Base-by-base conservation (phyloP, 2,329 filamentous ascomycete species). In the Aureobasidium subglaciale region DNA sequence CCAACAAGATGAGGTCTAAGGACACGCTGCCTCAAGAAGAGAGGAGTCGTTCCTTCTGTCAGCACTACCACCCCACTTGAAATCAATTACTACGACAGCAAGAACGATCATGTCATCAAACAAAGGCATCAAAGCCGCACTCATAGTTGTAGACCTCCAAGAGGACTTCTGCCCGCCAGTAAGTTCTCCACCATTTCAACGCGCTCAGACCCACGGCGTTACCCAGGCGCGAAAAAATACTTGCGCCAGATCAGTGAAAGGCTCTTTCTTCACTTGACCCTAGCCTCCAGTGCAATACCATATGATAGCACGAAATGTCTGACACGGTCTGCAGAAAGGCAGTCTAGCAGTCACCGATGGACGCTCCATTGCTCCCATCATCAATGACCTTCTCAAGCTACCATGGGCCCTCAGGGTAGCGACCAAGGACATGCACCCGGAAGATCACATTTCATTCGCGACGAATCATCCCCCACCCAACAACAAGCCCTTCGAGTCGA, bases 151-250 rank as follows among this genome's bases (percentile, higher is more conserved):
- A 53, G 91, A 96, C 71, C 79, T 95, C 66, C 93, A 97, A 72
- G 87, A 96, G 70, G 92, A 97, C 74, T 97, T 96, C 70, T 95
- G 90, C 70, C 88, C 88, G 58, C 90, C 91, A 11, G 90, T 93
- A 73, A 74, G 85, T 35, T 18, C 25, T n/a, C 34, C 34, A 40
- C 29, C 7, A 6, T n/a, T 16, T 18, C 22, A 27, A n/a, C 20
- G 38, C 24, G 37, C 49, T 43, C 27, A 54, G 38, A 30, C 49
- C 38, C 38, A n/a, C 48, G 35, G 34, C 48, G 24, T 40, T 30
- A 52, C 18, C 30, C 4, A 30, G 25, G 48, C 34, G 16, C 48
- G 40, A 25, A 29, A 32, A 27, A 30, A n/a, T 20, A 25, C 24
- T 30, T 10, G 6, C 11, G 18, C 7, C 42, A 24, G 24, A 22